Conservation (phyloP, 768 basidiomycete species). For the Gelatoporia subvermispora region DNA sequence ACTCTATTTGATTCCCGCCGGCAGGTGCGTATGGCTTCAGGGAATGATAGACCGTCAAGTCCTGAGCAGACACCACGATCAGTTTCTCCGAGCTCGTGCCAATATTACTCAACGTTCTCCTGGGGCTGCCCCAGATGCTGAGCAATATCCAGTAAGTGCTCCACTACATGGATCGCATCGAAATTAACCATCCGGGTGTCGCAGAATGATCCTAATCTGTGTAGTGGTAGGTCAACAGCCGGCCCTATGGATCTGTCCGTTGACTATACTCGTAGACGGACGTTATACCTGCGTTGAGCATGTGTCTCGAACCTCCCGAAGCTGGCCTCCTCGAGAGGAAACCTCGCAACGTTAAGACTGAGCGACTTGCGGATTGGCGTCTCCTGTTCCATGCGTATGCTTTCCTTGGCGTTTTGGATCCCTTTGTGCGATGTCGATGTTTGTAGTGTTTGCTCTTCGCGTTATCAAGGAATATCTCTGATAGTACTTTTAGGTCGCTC, state of each 20-base stretch:
- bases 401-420: slow-evolving; percentile 50
- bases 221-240: slow-evolving; percentile 26
- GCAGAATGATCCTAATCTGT: slow-evolving; percentile 47
- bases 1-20: slow-evolving; percentile 43
- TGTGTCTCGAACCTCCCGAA: slow-evolving; percentile 57
- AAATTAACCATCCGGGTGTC: slow-evolving; percentile 10
- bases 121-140: slow-evolving; percentile 39
- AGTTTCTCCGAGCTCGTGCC: slow-evolving; percentile 61
- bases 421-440: slow-evolving; percentile 49
- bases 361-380: slow-evolving; percentile 47
- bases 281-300: slow-evolving; percentile 43
- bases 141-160: slow-evolving; percentile 30
- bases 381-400: slow-evolving; percentile 52
- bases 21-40: slow-evolving; percentile 31
- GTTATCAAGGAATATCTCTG: neutral
- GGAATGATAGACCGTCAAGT: neutral
- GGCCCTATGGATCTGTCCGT: too few relatives aligned
- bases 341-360: slow-evolving; percentile 49
- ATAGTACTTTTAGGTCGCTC: slow-evolving; percentile 28
- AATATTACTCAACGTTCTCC: slow-evolving; percentile 46
- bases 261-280: slow-evolving; percentile 32
- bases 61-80: neutral
- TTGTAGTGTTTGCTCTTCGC: slow-evolving; percentile 5
- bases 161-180: slow-evolving; percentile 18
- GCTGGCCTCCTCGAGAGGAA: slow-evolving; percentile 47